phyloP scores from a whole-genome alignment of 228 moss, liverwort and hornwort genomes.

The Sphagnum magellanicum region DNA sequence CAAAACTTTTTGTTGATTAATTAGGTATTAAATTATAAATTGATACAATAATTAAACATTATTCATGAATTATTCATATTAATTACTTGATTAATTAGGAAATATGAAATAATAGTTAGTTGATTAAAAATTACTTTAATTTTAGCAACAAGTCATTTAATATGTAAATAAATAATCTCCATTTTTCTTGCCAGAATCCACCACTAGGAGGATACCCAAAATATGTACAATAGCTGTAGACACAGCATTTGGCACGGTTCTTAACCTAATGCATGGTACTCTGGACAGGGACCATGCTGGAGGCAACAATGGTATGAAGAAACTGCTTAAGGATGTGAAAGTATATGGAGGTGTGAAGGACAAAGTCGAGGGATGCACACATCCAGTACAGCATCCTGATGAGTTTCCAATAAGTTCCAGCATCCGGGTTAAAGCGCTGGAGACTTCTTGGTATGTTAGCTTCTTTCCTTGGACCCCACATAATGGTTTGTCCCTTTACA shows the following conservation, averaged over 20 bases:
- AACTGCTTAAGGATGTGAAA: conserved; percentile 35
- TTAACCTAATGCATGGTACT: neutral
- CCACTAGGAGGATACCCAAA: too few species aligned
- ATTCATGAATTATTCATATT: too few species aligned
- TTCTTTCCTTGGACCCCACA: neutral
- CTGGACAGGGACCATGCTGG: conserved; percentile 46
- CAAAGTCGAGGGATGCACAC: conserved; percentile 58
- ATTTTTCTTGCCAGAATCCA: too few species aligned
- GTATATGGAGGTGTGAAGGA: conserved; percentile 46
- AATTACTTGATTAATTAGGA: too few species aligned
- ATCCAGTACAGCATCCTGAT: conserved; percentile 42
- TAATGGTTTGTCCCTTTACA: too few species aligned
- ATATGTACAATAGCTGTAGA: conserved; percentile 22
- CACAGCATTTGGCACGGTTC: conserved; percentile 5
- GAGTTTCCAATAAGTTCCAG: conserved; percentile 31
- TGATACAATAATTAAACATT: too few species aligned
- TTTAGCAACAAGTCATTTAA: too few species aligned
- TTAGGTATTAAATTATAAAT: too few species aligned
- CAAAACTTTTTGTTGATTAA: too few species aligned
- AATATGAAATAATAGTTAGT: too few species aligned
- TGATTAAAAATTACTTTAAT: too few species aligned
- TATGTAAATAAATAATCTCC: too few species aligned
- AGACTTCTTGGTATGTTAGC: conserved; percentile 38
- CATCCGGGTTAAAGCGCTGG: conserved; percentile 35
- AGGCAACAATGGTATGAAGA: conserved; percentile 54